Percentiles rank a stretch among this genome's conserved stretches.
These are phyloP conservation scores for Trifolium fragiferum DNA, from an alignment of 306 rosid genomes.

Conservation along the genomic window DNA sequence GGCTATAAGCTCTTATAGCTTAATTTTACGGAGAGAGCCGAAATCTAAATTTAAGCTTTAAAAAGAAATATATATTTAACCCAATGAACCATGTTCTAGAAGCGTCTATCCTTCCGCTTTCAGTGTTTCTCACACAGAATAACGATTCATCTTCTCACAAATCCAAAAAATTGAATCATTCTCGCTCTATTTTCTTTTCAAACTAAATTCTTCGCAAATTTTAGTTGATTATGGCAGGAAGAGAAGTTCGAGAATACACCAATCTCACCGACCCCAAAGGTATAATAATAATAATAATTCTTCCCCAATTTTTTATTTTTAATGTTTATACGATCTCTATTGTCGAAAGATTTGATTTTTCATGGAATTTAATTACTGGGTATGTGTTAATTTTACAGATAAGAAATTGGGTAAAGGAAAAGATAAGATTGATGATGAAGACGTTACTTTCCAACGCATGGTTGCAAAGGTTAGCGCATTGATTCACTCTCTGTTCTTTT, in stretches of 20 bases:
- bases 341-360: conserved; percentile 33
- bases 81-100: background rate
- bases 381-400: conserved; percentile 56
- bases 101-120: background rate
- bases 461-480: conserved; percentile 99
- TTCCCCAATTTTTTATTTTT: background rate
- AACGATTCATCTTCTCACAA: conserved; percentile 8
- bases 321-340: background rate
- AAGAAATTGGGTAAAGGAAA: conserved; percentile 94
- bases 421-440: conserved; percentile 96
- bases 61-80: too few relatives aligned
- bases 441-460: conserved; percentile 95
- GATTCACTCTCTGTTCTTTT: conserved; percentile 51
- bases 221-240: conserved; percentile 72
- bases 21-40: too few relatives aligned
- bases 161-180: conserved; percentile 14
- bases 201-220: background rate
- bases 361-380: conserved; percentile 7
- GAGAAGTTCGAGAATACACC: conserved; percentile 99
- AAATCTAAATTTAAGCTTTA: too few relatives aligned
- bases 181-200: background rate
- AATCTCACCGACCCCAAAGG: conserved; percentile 99
- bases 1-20: too few relatives aligned
- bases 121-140: background rate
- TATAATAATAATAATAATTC: conserved; percentile 5